Percentiles rank a stretch among this genome's conserved stretches.
phyloP scores from a whole-genome alignment of 2,329 filamentous ascomycete genomes.

The Calycina herbarum region DNA sequence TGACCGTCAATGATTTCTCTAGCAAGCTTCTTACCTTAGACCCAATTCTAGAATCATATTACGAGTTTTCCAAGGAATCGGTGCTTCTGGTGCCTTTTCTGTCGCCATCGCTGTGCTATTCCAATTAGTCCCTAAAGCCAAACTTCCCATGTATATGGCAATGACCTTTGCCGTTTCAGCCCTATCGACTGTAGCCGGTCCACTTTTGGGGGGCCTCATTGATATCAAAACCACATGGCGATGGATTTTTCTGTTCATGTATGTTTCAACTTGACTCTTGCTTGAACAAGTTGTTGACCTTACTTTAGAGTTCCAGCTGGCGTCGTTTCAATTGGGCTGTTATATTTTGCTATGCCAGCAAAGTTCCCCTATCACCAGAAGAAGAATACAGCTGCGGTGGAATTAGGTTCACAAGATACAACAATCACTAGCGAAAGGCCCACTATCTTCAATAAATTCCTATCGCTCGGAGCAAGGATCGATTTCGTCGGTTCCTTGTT shows the following conservation, averaged over 20 bases:
- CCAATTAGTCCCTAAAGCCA: background rate
- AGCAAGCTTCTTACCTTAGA: background rate
- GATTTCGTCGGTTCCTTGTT: background rate
- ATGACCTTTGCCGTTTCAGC: background rate
- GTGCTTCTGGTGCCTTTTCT: background rate
- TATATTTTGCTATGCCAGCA: background rate
- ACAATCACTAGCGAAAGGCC: too few species aligned
- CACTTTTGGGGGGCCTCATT: background rate
- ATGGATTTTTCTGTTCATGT: constrained; percentile 7
- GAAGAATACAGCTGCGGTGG: background rate
- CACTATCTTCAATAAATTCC: background rate
- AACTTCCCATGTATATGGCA: background rate
- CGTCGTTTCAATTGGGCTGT: background rate
- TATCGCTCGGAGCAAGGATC: background rate
- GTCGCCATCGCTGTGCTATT: background rate
- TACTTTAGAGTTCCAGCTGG: background rate
- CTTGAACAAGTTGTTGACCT: too few species aligned
- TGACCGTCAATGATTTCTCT: too few species aligned
- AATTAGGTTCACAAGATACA: too few species aligned
- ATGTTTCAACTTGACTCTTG: background rate
- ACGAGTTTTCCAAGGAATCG: constrained; percentile 2
- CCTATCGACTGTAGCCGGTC: background rate
- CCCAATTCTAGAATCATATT: background rate
- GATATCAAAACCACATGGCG: background rate
- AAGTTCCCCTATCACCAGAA: background rate